Percentiles rank a stretch among this genome's conserved stretches.
Conservation (phyloP, 805 yeast genomes). For the Grigorovia transvaalensis region DNA sequence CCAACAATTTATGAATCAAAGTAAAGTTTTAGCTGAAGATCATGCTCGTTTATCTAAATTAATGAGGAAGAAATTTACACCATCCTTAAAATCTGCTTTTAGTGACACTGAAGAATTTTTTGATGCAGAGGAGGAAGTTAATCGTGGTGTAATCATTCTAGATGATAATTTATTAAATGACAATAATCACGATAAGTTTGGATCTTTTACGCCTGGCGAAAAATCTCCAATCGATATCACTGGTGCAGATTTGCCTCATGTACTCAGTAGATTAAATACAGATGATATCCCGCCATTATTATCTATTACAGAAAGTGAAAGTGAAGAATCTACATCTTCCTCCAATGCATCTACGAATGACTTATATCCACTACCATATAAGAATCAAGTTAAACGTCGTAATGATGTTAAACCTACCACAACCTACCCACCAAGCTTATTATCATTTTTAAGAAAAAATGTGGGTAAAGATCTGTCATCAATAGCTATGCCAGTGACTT, state of each 20-base stretch:
- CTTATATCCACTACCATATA: slow-evolving; percentile 56
- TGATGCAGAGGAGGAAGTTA: slow-evolving; percentile 55
- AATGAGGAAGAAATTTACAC: slow-evolving; percentile 6
- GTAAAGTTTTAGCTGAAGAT: slow-evolving; percentile 13
- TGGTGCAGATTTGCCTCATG: not conserved
- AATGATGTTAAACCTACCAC: slow-evolving; percentile 46
- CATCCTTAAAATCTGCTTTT: slow-evolving; percentile 22
- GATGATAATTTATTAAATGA: slow-evolving; percentile 27
- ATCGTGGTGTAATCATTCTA: slow-evolving; percentile 47
- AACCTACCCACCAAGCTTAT: slow-evolving; percentile 69
- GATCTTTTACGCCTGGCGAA: not conserved
- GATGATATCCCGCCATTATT: not conserved
- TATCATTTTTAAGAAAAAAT: slow-evolving; percentile 73
- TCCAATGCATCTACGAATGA: slow-evolving; percentile 17
- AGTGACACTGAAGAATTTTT: slow-evolving; percentile 43
- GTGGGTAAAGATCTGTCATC: slow-evolving; percentile 85
- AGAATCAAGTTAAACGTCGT: slow-evolving; percentile 41
- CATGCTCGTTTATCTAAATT: slow-evolving; percentile 9
- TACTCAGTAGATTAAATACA: not conserved
- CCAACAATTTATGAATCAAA: slow-evolving; percentile 15
- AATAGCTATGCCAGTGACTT: slow-evolving; percentile 86
- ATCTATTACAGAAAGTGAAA: not conserved
- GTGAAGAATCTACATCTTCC: not conserved
- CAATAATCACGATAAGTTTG: not conserved
- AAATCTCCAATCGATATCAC: not conserved